phyloP scores from a whole-genome alignment of 164 flowering plant genomes.

The Magnolia kwangsiensis region DNA sequence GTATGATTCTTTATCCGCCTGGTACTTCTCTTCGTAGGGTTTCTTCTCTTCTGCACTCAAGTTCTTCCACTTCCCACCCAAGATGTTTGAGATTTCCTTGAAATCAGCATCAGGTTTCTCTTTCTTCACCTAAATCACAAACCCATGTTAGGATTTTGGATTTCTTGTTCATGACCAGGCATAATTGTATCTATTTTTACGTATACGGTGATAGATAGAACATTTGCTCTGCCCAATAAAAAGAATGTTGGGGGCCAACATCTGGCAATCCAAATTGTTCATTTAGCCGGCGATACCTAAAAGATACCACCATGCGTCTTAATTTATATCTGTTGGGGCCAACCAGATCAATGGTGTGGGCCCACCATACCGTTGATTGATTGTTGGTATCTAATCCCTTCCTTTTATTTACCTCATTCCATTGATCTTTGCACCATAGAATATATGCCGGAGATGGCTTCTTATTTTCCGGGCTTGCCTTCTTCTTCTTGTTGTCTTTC shows the following conservation, averaged over 20 bases:
- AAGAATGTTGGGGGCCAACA: too few relatives aligned
- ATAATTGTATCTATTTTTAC: not conserved
- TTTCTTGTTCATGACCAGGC: not conserved
- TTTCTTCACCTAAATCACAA: slow-evolving; percentile 54
- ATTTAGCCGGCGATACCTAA: too few relatives aligned
- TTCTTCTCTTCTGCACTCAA: slow-evolving; percentile 76
- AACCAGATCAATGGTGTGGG: too few relatives aligned
- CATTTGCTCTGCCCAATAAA: not conserved
- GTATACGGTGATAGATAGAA: too few relatives aligned
- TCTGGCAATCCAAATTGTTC: too few relatives aligned
- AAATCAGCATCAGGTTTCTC: slow-evolving; percentile 77
- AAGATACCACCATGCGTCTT: too few relatives aligned
- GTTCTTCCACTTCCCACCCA: slow-evolving; percentile 87
- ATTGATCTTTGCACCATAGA: slow-evolving; percentile 84
- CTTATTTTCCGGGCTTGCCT: slow-evolving; percentile 49
- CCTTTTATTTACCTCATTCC: slow-evolving; percentile 60
- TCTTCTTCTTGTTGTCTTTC: slow-evolving; percentile 38
- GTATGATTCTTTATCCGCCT: slow-evolving; percentile 71
- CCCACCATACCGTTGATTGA: too few relatives aligned
- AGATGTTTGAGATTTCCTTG: slow-evolving; percentile 63
- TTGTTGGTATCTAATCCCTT: too few relatives aligned
- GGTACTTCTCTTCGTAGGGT: slow-evolving; percentile 88
- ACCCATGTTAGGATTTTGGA: not conserved
- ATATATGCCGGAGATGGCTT: slow-evolving; percentile 73
- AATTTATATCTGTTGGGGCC: too few relatives aligned